A percentile compares a stretch with the other conserved stretches of the same genome.
phyloP scores from a whole-genome alignment of 1,139 yeast genomes.

The Candida sp. region DNA sequence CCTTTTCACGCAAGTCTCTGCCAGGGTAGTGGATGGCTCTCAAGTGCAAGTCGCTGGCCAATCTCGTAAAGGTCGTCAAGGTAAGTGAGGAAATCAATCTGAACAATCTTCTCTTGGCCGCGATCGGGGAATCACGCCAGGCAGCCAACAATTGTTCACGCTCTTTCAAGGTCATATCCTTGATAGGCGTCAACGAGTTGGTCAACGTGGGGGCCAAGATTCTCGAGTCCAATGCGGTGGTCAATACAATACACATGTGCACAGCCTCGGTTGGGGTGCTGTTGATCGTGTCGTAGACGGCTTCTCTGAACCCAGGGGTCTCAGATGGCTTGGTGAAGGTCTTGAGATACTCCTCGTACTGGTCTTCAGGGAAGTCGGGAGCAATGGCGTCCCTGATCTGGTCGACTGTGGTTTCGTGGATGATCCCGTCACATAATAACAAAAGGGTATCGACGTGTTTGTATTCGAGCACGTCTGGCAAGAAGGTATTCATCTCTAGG shows the following conservation, averaged over 20 bases:
- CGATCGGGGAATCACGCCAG: conserved; percentile 45
- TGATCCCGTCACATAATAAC: conserved; percentile 37
- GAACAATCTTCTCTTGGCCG: conserved; percentile 32
- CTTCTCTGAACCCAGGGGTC: conserved; percentile 29
- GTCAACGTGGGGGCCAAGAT: conserved; percentile 42
- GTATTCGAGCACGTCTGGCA: conserved; percentile 24
- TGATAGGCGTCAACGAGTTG: conserved; percentile 33
- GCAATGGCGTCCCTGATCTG: conserved; percentile 30
- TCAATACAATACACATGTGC: conserved; percentile 26
- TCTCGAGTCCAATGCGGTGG: conserved; percentile 33
- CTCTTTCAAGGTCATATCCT: conserved; percentile 40
- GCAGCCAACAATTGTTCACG: conserved; percentile 30
- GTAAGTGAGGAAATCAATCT: conserved; percentile 27
- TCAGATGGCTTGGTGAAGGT: conserved; percentile 34
- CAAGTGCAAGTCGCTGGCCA: conserved; percentile 38
- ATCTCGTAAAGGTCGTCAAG: conserved; percentile 23
- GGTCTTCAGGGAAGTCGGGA: conserved; percentile 29
- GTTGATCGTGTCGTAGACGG: conserved; percentile 20
- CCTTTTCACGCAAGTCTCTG: conserved; percentile 28
- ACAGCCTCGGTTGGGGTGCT: conserved; percentile 20
- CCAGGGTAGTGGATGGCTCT: conserved; percentile 41
- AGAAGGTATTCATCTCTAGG: conserved; percentile 8
- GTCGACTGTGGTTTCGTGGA: conserved; percentile 38
- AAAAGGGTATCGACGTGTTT: conserved; percentile 31
- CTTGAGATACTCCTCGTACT: conserved; percentile 35